A percentile compares a stretch with the other conserved stretches of the same genome.
Evolutionary conservation across 352 stramenopile genomes (phyloP).

Genomic region (Pythium inflatum): DNA sequence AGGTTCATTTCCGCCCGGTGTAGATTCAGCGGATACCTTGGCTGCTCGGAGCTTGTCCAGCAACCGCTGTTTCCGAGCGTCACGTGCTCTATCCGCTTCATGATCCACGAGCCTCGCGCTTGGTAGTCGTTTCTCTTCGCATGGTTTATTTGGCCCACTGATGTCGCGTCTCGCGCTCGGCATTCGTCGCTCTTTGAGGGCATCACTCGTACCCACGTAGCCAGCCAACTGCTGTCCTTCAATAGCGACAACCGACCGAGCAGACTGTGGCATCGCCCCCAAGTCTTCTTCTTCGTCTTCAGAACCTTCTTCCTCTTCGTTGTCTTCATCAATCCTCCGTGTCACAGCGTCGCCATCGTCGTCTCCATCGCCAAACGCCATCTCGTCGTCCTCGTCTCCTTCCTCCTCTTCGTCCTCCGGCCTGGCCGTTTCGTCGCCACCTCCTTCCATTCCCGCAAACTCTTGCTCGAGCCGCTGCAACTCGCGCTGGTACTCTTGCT

Average conservation of each 20-base stretch:
- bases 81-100: neutral
- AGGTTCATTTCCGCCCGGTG: neutral
- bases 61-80: neutral
- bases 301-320: neutral
- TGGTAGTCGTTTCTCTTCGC: too few species aligned
- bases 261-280: neutral
- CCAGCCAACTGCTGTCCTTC: too few species aligned
- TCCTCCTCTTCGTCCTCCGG: neutral
- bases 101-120: too few species aligned
- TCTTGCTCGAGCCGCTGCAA: slow-evolving; percentile 24
- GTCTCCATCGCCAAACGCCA: slow-evolving; percentile 1
- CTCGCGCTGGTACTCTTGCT: slow-evolving; percentile 34
- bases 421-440: neutral
- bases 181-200: too few species aligned
- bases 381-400: neutral
- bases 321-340: neutral
- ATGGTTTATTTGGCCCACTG: too few species aligned
- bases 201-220: too few species aligned
- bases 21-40: too few species aligned
- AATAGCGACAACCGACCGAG: neutral
- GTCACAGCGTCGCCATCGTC: slow-evolving; percentile 13
- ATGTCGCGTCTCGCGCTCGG: too few species aligned
- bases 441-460: slow-evolving; percentile 17
- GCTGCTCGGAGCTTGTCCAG: neutral
- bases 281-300: neutral